Percentiles rank a stretch among this genome's conserved stretches.
Evolutionary conservation across 2,329 filamentous ascomycete species (phyloP).

Genomic region (Fusarium irregulare): DNA sequence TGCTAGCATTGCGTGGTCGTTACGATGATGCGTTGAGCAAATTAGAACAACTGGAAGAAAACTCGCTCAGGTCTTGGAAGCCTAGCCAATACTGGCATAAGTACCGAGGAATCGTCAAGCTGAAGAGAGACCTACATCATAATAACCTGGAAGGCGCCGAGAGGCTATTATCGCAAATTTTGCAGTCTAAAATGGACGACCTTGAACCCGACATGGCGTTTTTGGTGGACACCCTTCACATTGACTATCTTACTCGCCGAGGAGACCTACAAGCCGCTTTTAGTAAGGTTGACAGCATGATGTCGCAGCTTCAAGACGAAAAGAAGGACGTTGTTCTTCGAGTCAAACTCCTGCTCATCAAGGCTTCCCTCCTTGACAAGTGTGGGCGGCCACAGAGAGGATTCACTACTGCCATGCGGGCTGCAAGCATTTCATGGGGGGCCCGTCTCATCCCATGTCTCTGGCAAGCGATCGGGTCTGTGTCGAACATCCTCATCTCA

Average conservation of each 20-base stretch:
- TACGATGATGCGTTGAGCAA: conserved; percentile 72
- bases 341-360: conserved; percentile 77
- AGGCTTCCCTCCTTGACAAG: conserved; percentile 75
- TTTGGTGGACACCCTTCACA: conserved; percentile 62
- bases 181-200: conserved; percentile 63
- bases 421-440: conserved; percentile 78
- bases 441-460: conserved; percentile 75
- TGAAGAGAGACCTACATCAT: conserved; percentile 70
- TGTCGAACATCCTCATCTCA: conserved; percentile 76
- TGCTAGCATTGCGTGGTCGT: conserved; percentile 71
- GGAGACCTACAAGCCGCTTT: conserved; percentile 62
- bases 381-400: conserved; percentile 77
- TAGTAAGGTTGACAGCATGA: conserved; percentile 59
- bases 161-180: conserved; percentile 62
- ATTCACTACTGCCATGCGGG: conserved; percentile 81
- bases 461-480: conserved; percentile 76
- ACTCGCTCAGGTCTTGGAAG: conserved; percentile 77
- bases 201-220: conserved; percentile 65
- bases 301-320: conserved; percentile 56
- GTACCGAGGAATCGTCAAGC: conserved; percentile 73
- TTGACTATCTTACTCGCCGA: conserved; percentile 63
- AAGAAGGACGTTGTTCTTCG: conserved; percentile 70
- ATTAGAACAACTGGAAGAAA: conserved; percentile 62
- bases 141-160: conserved; percentile 64
- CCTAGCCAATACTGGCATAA: conserved; percentile 78